Conservation (phyloP, 2,329 filamentous ascomycete species). For the Podosphaera aphanis region DNA sequence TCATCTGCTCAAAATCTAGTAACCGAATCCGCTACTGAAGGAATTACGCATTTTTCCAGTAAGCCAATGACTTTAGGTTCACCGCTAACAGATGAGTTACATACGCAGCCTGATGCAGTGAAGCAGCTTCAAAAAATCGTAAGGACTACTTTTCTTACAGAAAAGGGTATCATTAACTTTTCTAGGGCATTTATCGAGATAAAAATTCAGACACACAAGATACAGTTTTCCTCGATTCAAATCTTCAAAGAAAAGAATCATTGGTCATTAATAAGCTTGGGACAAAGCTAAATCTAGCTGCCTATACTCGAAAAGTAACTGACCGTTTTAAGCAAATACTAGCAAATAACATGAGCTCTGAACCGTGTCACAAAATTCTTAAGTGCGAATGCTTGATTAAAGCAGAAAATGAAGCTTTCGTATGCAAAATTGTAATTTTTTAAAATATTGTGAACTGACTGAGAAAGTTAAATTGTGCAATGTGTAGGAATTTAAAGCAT, state of each 20-base stretch:
- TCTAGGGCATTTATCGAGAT: constrained; percentile 4
- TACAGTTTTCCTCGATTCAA: constrained; percentile 2
- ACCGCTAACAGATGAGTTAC: background rate
- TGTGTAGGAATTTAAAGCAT: constrained; percentile 7
- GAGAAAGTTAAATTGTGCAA: constrained; percentile 7
- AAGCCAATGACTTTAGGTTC: background rate
- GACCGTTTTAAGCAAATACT: background rate
- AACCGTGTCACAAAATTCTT: background rate
- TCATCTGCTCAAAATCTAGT: background rate
- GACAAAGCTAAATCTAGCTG: background rate
- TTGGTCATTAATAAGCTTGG: background rate
- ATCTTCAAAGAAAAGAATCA: background rate
- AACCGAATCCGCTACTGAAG: background rate
- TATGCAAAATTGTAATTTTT: background rate
- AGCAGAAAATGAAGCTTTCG: constrained; percentile 3
- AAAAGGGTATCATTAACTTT: background rate
- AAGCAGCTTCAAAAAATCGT: constrained; percentile 3
- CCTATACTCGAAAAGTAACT: background rate
- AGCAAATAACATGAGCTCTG: background rate
- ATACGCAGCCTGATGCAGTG: constrained; percentile 2
- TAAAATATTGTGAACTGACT: background rate
- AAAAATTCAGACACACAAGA: constrained; percentile 6
- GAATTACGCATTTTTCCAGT: background rate
- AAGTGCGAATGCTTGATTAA: constrained; percentile 5
- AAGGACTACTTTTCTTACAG: background rate